Percentiles rank a stretch among this genome's conserved stretches.
These are phyloP conservation scores for Isoetes taiwanensis DNA, from an alignment of 75 land plant genomes.

Conservation along the genomic window DNA sequence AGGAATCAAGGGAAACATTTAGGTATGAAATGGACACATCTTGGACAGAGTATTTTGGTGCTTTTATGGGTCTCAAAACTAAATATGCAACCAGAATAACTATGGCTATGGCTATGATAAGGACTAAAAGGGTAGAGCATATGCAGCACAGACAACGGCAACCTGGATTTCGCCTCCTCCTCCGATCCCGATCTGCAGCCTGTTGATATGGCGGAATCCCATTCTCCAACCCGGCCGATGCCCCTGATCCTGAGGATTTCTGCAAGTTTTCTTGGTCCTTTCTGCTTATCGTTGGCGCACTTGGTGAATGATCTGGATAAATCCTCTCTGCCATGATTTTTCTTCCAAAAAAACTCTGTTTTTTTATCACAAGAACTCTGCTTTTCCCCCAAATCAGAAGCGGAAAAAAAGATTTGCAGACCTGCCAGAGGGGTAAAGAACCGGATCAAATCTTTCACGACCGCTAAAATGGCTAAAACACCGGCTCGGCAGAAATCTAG, in stretches of 20 bases:
- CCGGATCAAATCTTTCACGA: no score
- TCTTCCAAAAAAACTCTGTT: no score
- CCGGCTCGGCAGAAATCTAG: no score
- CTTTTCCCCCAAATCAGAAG: no score
- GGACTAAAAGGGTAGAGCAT: background rate
- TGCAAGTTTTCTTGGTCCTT: background rate
- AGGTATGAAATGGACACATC: background rate
- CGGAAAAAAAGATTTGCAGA: no score
- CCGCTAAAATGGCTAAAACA: no score
- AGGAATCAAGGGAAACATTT: background rate
- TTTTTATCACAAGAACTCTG: no score
- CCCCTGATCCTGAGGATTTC: background rate
- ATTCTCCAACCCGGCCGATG: no score
- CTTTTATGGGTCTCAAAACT: background rate
- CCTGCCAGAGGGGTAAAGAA: no score
- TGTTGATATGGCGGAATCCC: no score
- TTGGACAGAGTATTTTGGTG: background rate
- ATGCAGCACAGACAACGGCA: background rate
- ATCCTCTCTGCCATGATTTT: conserved; percentile 2
- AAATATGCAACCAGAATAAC: background rate
- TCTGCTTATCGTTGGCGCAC: background rate
- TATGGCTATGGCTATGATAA: background rate
- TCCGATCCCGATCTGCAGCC: background rate
- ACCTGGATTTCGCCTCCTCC: background rate
- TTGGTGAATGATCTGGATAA: background rate